Percentiles rank a stretch among this genome's conserved stretches.
phyloP scores from a whole-genome alignment of 352 stramenopile genomes.

The Phytophthora gonapodyides region DNA sequence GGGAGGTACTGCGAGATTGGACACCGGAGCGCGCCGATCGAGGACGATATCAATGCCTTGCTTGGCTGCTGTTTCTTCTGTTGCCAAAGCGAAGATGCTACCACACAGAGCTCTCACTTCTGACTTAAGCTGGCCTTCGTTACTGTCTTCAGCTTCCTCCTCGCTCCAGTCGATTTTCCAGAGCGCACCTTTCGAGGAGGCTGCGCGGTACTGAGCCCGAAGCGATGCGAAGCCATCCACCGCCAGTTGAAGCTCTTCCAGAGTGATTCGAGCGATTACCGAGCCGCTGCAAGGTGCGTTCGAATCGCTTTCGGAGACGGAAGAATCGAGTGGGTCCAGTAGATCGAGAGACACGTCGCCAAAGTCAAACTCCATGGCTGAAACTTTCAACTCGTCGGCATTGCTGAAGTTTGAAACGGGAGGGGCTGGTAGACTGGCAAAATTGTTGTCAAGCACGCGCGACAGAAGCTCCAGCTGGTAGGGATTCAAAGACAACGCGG shows the following conservation, averaged over 20 bases:
- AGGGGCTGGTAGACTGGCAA: slow-evolving; percentile 31
- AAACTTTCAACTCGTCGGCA: slow-evolving; percentile 51
- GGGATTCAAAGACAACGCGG: slow-evolving; percentile 48
- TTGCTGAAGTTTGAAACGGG: background rate
- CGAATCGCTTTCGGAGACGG: slow-evolving; percentile 4
- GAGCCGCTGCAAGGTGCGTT: slow-evolving; percentile 18
- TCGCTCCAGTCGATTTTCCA: slow-evolving; percentile 55
- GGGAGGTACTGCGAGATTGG: slow-evolving; percentile 12
- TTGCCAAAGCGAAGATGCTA: slow-evolving; percentile 22
- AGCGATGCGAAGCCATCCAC: slow-evolving; percentile 54
- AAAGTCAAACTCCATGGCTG: slow-evolving; percentile 49
- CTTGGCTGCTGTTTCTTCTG: slow-evolving; percentile 11
- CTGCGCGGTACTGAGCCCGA: slow-evolving; percentile 54
- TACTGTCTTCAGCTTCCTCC: slow-evolving; percentile 3
- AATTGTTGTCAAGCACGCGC: slow-evolving; percentile 71
- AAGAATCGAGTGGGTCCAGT: slow-evolving; percentile 26
- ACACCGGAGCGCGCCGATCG: slow-evolving; percentile 36
- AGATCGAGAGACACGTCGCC: slow-evolving; percentile 51
- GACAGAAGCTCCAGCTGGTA: slow-evolving; percentile 66
- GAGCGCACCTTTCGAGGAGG: slow-evolving; percentile 42
- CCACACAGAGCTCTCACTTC: slow-evolving; percentile 29
- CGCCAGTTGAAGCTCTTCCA: slow-evolving; percentile 45
- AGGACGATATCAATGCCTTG: slow-evolving; percentile 54
- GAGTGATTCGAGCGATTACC: slow-evolving; percentile 44
- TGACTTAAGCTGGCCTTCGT: slow-evolving; percentile 10